Base-by-base conservation (phyloP, 1,139 yeast species). In the Sugiyamaella neomexicana region DNA sequence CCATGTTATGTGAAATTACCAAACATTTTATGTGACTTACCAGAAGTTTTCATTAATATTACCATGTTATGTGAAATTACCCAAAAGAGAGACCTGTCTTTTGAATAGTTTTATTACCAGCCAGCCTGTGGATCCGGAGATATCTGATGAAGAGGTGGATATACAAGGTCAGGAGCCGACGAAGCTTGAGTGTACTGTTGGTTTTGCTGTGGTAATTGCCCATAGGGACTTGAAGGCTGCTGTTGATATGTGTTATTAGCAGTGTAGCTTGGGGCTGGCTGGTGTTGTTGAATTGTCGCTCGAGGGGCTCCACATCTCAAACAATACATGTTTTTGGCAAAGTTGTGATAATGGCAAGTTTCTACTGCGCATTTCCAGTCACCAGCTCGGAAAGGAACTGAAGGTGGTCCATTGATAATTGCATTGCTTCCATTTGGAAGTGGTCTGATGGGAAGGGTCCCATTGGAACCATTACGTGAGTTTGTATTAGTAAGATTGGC, bases 371-470 rank as follows among this genome's bases (percentile, higher is more conserved):
- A 90, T 69, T 89, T 90, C 97, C 97, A 91, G 71, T 91, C 98
- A 46, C 98, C 97, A 1, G 97, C 97, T 65, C 97, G 80, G 71
- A 91, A 91, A 13, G 97, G 97, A 10, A 90, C 95, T 58, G 79
- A 75, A 1, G 53, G 41, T n/a, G 38, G 16, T 16, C 47, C 42
- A 31, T 43, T 13, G 12, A 20, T 16, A 16, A n/a, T n/a, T n/a
- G 31, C 34, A 31, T 17, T 38, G 15, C 37, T 25, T 9, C 47
- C 40, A 23, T 39, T 37, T 2, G 49, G 49, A 6, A 27, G 23
- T 1, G 52, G 36, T 4, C 41, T 34, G 29, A 25, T 15, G 12
- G 27, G 47, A 16, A 17, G 15, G 2, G 47, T 8, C 3, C 36
- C 37, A 12, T 41, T 8, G 9, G 29, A 15, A 27, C 36, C 16